phyloP scores from a whole-genome alignment of 306 rosid species.

The Rubus parviflorus region DNA sequence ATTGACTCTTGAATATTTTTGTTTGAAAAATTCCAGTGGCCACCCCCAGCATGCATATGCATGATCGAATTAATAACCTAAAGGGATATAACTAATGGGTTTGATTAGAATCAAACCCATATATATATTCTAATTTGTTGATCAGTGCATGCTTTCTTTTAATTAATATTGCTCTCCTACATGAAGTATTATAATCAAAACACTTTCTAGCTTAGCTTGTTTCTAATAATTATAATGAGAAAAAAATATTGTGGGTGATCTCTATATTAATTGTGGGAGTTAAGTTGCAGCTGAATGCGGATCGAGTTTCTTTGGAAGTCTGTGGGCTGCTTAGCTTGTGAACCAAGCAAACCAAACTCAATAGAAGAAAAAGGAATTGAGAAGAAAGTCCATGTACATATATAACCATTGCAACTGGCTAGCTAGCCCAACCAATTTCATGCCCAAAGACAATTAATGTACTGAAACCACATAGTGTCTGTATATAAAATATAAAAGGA shows the following conservation, averaged over 20 bases:
- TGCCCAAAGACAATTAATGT: too few species aligned
- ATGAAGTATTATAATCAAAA: not conserved
- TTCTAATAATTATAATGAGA: not conserved
- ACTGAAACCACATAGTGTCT: too few species aligned
- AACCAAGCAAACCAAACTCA: not conserved
- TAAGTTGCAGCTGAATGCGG: not conserved
- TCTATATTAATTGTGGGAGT: not conserved
- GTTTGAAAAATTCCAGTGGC: not conserved
- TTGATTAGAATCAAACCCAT: not conserved
- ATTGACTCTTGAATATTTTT: not conserved
- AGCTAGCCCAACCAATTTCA: too few species aligned
- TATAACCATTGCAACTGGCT: too few species aligned
- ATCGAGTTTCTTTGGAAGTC: not conserved
- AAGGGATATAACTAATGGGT: not conserved
- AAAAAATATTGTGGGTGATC: not conserved
- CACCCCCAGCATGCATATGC: not conserved
- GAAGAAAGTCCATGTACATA: too few species aligned
- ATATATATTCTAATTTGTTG: not conserved
- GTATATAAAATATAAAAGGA: too few species aligned
- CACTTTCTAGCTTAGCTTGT: not conserved
- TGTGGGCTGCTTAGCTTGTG: not conserved
- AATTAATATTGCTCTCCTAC: too few species aligned
- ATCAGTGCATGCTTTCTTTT: too few species aligned
- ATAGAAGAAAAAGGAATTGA: too few species aligned
- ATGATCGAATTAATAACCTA: not conserved